Conservation (phyloP, 2,329 filamentous ascomycete species). For the Pleomassaria siparia region DNA sequence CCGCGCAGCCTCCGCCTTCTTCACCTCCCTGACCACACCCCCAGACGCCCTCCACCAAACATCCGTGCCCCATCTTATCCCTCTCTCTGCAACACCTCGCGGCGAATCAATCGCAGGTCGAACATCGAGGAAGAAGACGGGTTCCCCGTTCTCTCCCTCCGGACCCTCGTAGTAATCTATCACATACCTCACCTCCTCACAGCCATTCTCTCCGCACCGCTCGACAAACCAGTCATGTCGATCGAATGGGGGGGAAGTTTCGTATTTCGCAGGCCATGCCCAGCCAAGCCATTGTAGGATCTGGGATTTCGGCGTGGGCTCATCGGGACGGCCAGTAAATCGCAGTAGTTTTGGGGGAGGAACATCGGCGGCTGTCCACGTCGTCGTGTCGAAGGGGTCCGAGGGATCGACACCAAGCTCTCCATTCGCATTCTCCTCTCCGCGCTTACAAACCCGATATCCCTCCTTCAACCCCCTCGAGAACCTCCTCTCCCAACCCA, state of each 20-base stretch:
- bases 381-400: constrained; percentile 36
- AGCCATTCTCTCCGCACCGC: constrained; percentile 66
- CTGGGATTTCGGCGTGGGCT: constrained; percentile 87
- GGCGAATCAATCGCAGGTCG: constrained; percentile 84
- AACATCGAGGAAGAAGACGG: constrained; percentile 94
- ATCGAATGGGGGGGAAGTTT: constrained; percentile 84
- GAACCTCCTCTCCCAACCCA: constrained; percentile 91
- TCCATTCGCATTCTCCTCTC: constrained; percentile 67
- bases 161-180: constrained; percentile 95
- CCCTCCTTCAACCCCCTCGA: constrained; percentile 69
- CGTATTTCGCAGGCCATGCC: constrained; percentile 78
- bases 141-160: constrained; percentile 80
- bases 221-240: constrained; percentile 96
- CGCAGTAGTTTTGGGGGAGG: constrained; percentile 72
- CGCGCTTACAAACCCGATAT: constrained; percentile 72
- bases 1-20: constrained; percentile 33
- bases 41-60: constrained; percentile 91
- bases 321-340: constrained; percentile 86
- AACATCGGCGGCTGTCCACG: constrained; percentile 38
- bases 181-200: constrained; percentile 83
- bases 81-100: constrained; percentile 74
- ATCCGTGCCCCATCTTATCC: constrained; percentile 88
- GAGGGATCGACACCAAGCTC: constrained; percentile 46
- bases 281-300: constrained; percentile 79
- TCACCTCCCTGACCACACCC: constrained; percentile 59